phyloP scores from a whole-genome alignment of 2,329 filamentous ascomycete species.

The Neonectria faginata region DNA sequence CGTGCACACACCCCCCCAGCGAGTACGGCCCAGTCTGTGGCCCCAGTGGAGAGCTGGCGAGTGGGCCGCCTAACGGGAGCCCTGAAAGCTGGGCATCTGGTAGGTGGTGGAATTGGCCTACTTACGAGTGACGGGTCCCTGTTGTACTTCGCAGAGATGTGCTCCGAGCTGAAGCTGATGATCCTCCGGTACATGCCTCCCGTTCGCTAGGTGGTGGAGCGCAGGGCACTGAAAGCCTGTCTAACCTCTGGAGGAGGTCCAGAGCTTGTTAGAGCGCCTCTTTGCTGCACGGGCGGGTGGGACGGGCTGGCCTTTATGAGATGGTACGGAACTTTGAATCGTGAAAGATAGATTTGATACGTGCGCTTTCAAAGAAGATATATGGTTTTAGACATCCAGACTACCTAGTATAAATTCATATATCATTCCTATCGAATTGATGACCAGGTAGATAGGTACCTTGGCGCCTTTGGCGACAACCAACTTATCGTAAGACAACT shows the following conservation, averaged over 20 bases:
- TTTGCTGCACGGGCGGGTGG: neutral
- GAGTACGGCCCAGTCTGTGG: constrained; percentile 9
- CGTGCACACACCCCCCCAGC: neutral
- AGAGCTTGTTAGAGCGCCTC: neutral
- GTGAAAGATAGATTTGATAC: neutral
- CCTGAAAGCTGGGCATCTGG: constrained; percentile 16
- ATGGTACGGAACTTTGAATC: neutral
- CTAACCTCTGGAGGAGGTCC: neutral
- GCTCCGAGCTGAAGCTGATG: neutral
- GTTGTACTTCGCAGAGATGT: neutral
- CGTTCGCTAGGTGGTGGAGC: neutral
- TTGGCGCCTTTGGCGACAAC: neutral
- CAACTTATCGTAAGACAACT: neutral
- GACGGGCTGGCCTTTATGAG: neutral
- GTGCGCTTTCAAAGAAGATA: no score
- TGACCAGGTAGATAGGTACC: neutral
- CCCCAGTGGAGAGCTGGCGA: constrained; percentile 17
- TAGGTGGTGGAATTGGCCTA: constrained; percentile 1
- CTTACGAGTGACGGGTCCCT: neutral
- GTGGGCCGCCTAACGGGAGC: constrained; percentile 27
- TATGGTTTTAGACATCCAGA: no score
- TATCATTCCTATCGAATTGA: neutral
- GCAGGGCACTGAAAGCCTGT: neutral
- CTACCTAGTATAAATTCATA: neutral
- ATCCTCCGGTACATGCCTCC: neutral